Evolutionary conservation across 1,284 basidiomycete species (phyloP), one percentile per base, ranked within the genome.

Genomic region (Ceratobasidium sp.): DNA sequence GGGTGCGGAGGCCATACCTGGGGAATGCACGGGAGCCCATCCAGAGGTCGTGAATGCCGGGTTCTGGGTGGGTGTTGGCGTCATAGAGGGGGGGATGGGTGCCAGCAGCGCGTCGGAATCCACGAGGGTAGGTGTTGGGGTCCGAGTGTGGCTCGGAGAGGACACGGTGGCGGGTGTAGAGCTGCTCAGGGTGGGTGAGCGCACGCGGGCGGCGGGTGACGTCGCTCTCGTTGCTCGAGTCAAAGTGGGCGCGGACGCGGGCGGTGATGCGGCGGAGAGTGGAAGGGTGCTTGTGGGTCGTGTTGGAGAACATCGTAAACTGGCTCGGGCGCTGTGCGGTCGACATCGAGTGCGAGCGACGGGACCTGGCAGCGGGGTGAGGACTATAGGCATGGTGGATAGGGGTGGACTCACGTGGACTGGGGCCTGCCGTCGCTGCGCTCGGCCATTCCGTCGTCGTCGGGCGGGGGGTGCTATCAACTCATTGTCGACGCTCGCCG

Each of bases 341-440:
- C 64, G 64, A 69, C 64, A 69, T 69, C 39, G 64, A 69, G 52
- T 69, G 34, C 21, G 64, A 69, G 64, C 64, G 64, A 32, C 64
- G 64, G 21, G 64, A 55, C 3, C 64, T 69, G 39, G 30, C 28
- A 10, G 60, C 9, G 59, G 21, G 36, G 21, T 21, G 39, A 18
- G 14, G 58, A 21, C n/a, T n/a, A n/a, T 6, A 30, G 14, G 14
- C 8, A 30, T 55, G 52, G 16, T 9, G 5, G 59, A 61, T 61
- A 61, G 59, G 59, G 59, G 59, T n/a, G 26, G 21, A 69, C 64
- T 69, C 64, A 69, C 64, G 34, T 45, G 50, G 64, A 32, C 64
- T 69, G 34, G 48, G 48, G 41, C 41, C 39, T 6, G 21, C 14
- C 57, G 23, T 59, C 57, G 34, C 34, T 34, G 36, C 36, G 36